phyloP scores from a whole-genome alignment of 192 early-diverging fungal species.

The Lunasporangiospora selenospora region DNA sequence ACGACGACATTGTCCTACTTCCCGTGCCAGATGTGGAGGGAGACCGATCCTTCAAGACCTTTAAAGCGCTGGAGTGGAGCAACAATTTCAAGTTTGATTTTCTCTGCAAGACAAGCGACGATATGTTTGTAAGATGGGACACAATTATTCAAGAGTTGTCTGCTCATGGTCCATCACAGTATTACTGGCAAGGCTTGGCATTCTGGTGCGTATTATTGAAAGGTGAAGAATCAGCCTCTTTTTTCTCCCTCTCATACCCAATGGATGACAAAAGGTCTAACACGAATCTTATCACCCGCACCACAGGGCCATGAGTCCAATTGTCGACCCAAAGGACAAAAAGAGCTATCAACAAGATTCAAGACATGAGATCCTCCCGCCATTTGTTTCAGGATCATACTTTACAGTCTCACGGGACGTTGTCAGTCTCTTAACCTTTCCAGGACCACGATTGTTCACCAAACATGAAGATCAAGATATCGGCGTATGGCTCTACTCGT shows the following conservation, averaged over 20 bases:
- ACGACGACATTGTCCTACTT: conserved; percentile 50
- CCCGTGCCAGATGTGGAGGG: conserved; percentile 47
- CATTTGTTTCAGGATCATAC: conserved; percentile 54
- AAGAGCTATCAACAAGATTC: conserved; percentile 47
- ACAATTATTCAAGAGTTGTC: conserved; percentile 47
- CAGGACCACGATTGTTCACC: conserved; percentile 51
- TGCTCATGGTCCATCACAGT: conserved; percentile 26
- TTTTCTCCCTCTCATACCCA: no score
- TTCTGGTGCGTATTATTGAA: conserved; percentile 60
- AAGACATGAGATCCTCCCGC: conserved; percentile 52
- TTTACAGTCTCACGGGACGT: conserved; percentile 56
- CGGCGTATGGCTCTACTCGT: conserved; percentile 57
- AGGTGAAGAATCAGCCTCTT: no score
- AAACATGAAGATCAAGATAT: conserved; percentile 57
- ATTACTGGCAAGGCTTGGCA: conserved; percentile 53
- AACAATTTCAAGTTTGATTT: conserved; percentile 51
- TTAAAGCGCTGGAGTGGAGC: conserved; percentile 50
- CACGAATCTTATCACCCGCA: no score
- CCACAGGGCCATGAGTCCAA: conserved; percentile 55
- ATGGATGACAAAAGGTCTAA: no score
- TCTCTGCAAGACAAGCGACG: conserved; percentile 56
- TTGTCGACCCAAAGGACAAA: conserved; percentile 45
- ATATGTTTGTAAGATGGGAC: conserved; percentile 58
- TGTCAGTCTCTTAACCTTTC: conserved; percentile 40
- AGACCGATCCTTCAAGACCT: conserved; percentile 52